These are phyloP conservation scores for Paraleonurus japonicus DNA, from an alignment of 257 asterid species.

Conservation along the genomic window DNA sequence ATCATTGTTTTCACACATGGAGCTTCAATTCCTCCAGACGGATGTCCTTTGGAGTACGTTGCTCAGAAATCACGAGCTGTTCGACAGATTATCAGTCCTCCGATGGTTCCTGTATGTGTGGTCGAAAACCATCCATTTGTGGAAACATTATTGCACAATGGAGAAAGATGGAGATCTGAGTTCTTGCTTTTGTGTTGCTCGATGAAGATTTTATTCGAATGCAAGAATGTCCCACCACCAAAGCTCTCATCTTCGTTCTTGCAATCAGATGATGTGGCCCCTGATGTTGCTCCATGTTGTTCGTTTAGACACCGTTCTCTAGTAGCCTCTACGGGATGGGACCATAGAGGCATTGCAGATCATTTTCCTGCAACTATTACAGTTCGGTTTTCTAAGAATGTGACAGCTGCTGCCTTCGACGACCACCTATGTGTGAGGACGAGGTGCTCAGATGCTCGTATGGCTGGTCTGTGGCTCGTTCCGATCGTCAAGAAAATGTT, in stretches of 20 bases:
- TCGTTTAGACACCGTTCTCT: neutral
- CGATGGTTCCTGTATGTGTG: conserved; percentile 45
- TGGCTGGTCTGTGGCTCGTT: conserved; percentile 48
- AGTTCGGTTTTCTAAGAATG: neutral
- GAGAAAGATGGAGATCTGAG: conserved; percentile 58
- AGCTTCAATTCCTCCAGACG: conserved; percentile 64
- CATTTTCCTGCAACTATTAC: neutral
- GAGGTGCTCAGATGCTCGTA: conserved; percentile 52
- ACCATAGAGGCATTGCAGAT: neutral
- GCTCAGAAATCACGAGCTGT: conserved; percentile 40
- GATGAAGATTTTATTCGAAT: conserved; percentile 56
- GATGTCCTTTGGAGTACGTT: conserved; percentile 48
- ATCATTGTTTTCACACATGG: conserved; percentile 73
- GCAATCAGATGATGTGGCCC: too few relatives aligned
- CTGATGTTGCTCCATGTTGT: too few relatives aligned
- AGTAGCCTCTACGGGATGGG: neutral
- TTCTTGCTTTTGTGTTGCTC: conserved; percentile 65
- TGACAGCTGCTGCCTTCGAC: conserved; percentile 39
- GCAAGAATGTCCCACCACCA: conserved; percentile 6
- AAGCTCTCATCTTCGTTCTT: too few relatives aligned
- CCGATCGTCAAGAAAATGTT: conserved; percentile 41
- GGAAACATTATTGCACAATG: conserved; percentile 28
- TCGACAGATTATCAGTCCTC: conserved; percentile 47
- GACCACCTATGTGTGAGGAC: conserved; percentile 44
- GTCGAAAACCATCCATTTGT: conserved; percentile 49